Evolutionary conservation across 179 eudicot species (phyloP).

Genomic region (Beta macrorhiza): DNA sequence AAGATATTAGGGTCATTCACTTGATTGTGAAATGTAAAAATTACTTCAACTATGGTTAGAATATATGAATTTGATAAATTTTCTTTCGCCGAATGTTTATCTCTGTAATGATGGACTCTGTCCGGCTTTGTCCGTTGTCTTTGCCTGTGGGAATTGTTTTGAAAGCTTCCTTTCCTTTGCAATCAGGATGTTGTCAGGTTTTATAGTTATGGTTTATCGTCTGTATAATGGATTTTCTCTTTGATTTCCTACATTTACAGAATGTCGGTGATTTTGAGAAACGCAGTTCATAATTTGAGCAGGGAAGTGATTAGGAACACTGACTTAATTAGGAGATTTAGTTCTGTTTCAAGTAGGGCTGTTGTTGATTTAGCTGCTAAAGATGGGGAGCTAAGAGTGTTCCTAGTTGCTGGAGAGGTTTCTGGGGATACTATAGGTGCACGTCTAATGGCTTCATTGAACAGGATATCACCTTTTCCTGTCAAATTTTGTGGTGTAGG

Average conservation of each 20-base stretch:
- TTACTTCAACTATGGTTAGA: neutral
- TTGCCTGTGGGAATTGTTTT: neutral
- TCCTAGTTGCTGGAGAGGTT: slow-evolving; percentile 91
- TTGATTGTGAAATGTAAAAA: neutral
- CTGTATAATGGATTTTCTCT: neutral
- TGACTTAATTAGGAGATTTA: slow-evolving; percentile 36
- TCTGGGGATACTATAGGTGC: slow-evolving; percentile 88
- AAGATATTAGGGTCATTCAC: no score
- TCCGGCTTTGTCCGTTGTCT: neutral
- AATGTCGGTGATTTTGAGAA: slow-evolving; percentile 22
- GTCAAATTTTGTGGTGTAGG: slow-evolving; percentile 84
- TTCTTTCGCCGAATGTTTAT: neutral
- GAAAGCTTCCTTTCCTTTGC: neutral
- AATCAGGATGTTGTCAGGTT: neutral
- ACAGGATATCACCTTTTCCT: slow-evolving; percentile 69
- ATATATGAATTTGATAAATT: neutral
- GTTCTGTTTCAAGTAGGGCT: slow-evolving; percentile 49
- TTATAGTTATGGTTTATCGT: neutral
- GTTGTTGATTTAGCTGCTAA: slow-evolving; percentile 68
- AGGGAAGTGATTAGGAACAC: slow-evolving; percentile 21
- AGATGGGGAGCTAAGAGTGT: slow-evolving; percentile 90
- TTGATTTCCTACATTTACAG: neutral
- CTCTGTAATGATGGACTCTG: neutral
- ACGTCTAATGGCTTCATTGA: slow-evolving; percentile 77
- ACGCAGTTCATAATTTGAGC: slow-evolving; percentile 8